Base-by-base conservation (phyloP, 2,329 filamentous ascomycete genomes). In the Neonectria neomacrospora region DNA sequence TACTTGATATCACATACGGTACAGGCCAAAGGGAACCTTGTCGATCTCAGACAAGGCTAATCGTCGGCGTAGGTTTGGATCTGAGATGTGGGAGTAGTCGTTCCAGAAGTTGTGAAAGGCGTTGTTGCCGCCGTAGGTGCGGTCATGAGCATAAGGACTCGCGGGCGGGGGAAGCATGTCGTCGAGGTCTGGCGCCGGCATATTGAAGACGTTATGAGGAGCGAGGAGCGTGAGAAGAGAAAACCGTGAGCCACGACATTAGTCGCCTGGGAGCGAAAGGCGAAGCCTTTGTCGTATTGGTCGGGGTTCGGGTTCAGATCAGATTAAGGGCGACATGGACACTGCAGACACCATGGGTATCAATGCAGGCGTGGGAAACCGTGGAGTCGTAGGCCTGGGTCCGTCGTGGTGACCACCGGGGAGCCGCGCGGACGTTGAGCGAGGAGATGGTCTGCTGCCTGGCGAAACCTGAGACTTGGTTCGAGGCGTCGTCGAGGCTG, bases 31-130 rank as follows among this genome's bases (percentile, higher is more conserved):
- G 0, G 88, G 88, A 3, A 91, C 89, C 80, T 92, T 91, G 81
- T 94, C 91, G 69, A 94, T 92, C 73, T 94, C 90, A 10, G 91
- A 90, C 59, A 95, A 85, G 23, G 92, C 92, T 61, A 92, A 85
- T 59, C 91, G 87, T 67, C 92, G 85, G 58, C 91, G 87, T 71
- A 94, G 85, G 71, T 93, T 92, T n/a, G 91, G 90, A 74, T 95
- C 91, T 67, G 85, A 75, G 34, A 90, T 86, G 67, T 88, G 86
- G 8, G 83, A 86, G 69, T 79, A 91, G 75, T 91, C 88, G 74
- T 91, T 91, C 80, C 90, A 86, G 76, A 91, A 92, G 77, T 92
- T 92, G 80, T 91, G 88, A 76, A 91, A 92, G 45, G 90, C 90
- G 65, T 86, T 84, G 74, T 91, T 91, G 61, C 88, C 88, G 67